These are phyloP conservation scores for Selaginella tamariscina DNA, from an alignment of 75 land plant genomes.

Conservation along the genomic window DNA sequence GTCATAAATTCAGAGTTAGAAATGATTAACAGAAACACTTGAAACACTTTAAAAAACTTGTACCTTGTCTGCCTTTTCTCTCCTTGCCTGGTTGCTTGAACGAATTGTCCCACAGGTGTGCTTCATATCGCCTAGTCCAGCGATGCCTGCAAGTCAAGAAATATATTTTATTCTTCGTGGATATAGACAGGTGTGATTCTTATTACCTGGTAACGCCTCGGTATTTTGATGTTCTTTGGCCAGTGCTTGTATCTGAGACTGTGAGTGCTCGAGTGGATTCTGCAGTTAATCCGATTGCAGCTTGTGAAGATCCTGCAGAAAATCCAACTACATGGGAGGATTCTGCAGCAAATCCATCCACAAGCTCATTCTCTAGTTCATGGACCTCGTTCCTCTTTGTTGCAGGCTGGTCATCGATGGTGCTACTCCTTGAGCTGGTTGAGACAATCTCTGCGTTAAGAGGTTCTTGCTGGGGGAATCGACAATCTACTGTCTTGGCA, in stretches of 20 bases:
- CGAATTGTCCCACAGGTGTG: constrained; percentile 65
- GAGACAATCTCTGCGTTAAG: not conserved
- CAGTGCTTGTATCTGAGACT: not conserved
- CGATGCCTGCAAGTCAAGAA: constrained; percentile 28
- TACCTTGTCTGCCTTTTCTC: constrained; percentile 61
- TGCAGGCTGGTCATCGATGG: too few relatives aligned
- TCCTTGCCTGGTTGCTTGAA: constrained; percentile 35
- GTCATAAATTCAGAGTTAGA: not conserved
- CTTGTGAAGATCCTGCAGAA: too few relatives aligned
- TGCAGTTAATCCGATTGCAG: too few relatives aligned
- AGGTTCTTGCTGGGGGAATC: too few relatives aligned
- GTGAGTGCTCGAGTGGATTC: too few relatives aligned
- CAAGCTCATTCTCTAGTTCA: too few relatives aligned
- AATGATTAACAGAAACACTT: not conserved
- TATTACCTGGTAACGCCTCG: not conserved
- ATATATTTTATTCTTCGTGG: too few relatives aligned
- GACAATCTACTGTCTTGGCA: too few relatives aligned
- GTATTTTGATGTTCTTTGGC: not conserved
- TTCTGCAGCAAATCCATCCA: too few relatives aligned
- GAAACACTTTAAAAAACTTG: not conserved
- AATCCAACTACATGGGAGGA: too few relatives aligned
- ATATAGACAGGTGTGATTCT: constrained; percentile 6
- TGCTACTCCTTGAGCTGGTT: too few relatives aligned
- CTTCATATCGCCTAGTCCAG: constrained; percentile 66
- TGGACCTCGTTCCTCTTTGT: too few relatives aligned